phyloP scores from a whole-genome alignment of 192 early-diverging fungal genomes.

The Geranomyces variabilis region DNA sequence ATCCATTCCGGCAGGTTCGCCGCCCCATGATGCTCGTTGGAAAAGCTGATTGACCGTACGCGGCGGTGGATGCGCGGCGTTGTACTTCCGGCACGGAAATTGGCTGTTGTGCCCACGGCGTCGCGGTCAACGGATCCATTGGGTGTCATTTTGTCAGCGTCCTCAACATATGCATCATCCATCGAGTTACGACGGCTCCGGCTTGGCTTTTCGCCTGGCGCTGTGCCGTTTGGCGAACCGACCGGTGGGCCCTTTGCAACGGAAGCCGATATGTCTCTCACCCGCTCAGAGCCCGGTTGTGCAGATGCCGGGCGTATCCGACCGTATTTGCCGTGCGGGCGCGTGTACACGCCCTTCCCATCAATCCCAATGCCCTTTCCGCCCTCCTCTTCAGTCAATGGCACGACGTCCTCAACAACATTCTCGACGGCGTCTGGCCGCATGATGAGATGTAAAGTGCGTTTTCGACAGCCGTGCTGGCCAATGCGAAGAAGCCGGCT shows the following conservation, averaged over 20 bases:
- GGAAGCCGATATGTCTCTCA: neutral
- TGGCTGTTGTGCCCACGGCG: constrained; percentile 11
- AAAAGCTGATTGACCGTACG: constrained; percentile 38
- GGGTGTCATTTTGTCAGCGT: neutral
- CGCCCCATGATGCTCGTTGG: constrained; percentile 33
- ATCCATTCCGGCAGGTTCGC: constrained; percentile 16
- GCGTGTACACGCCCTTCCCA: constrained; percentile 14
- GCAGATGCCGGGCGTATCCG: constrained; percentile 5
- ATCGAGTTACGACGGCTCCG: constrained; percentile 30
- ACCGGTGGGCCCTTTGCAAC: neutral
- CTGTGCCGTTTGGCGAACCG: neutral
- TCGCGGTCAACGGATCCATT: constrained; percentile 14
- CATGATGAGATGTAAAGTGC: constrained; percentile 42
- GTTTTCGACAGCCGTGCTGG: constrained; percentile 23
- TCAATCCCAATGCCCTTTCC: constrained; percentile 9
- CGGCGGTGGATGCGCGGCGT: constrained; percentile 31
- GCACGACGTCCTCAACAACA: constrained; percentile 23
- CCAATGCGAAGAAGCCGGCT: constrained; percentile 23
- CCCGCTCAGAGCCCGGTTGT: neutral
- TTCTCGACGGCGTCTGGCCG: constrained; percentile 38
- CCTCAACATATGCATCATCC: constrained; percentile 36
- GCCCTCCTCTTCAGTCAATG: constrained; percentile 27
- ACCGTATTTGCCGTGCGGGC: neutral
- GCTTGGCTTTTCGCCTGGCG: neutral
- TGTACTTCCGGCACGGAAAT: constrained; percentile 15